Evolutionary conservation across 2,329 filamentous ascomycete species (phyloP).

Genomic region (Fusarium verrucosum): DNA sequence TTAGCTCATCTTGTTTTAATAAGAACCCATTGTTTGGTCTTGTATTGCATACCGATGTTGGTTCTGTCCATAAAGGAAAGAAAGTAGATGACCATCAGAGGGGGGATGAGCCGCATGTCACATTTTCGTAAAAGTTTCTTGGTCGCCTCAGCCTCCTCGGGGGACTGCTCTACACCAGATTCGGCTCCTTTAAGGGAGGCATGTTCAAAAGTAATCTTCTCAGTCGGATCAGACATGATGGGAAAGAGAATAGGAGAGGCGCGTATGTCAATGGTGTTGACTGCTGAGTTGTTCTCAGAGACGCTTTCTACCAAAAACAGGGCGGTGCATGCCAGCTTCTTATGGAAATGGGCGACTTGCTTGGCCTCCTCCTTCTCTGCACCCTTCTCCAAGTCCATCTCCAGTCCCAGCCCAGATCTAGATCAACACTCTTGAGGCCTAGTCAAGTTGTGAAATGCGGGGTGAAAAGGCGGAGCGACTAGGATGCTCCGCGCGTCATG

Average conservation of each 20-base stretch:
- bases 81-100: conserved; percentile 35
- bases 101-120: conserved; percentile 72
- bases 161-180: background rate
- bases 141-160: background rate
- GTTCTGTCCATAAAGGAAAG: conserved; percentile 43
- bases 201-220: background rate
- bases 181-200: background rate
- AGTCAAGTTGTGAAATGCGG: background rate
- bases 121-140: conserved; percentile 63
- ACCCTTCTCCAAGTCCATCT: no score
- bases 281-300: background rate
- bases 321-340: background rate
- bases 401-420: no score
- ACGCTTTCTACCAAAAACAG: background rate
- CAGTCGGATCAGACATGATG: background rate
- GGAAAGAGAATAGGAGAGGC: background rate
- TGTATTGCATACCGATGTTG: conserved; percentile 39
- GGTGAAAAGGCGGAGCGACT: background rate
- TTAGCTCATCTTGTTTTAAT: background rate
- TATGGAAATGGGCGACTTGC: background rate
- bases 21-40: fast-evolving
- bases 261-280: no score
- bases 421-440: background rate
- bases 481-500: background rate
- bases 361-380: no score